These are phyloP conservation scores for Ophiocytium majus DNA, from an alignment of 352 stramenopile genomes.

Conservation along the genomic window DNA sequence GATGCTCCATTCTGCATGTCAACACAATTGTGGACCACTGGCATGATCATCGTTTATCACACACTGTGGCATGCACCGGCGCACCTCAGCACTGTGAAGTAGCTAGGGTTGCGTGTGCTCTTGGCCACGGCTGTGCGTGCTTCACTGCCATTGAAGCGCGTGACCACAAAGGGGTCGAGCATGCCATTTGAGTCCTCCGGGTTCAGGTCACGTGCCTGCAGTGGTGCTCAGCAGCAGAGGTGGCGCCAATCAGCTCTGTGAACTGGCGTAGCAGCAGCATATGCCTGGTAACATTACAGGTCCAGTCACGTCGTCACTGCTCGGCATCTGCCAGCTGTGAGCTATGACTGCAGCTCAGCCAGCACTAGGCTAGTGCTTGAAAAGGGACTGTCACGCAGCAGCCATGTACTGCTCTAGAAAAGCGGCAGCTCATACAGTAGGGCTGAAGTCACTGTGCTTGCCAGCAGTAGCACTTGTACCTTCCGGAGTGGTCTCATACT, in stretches of 20 bases:
- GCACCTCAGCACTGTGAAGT: neutral
- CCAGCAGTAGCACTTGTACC: too few relatives aligned
- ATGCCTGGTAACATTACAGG: too few relatives aligned
- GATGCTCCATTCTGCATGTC: neutral
- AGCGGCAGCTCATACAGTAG: too few relatives aligned
- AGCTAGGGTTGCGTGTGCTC: neutral
- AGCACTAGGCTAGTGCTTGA: neutral
- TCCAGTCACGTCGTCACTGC: neutral
- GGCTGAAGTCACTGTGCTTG: too few relatives aligned
- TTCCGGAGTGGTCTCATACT: too few relatives aligned
- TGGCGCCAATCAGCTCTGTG: neutral
- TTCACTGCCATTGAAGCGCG: neutral
- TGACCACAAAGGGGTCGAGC: neutral
- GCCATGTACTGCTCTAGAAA: too few relatives aligned
- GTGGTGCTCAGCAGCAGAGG: neutral
- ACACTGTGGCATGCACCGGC: neutral
- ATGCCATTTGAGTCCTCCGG: neutral
- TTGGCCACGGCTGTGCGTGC: neutral
- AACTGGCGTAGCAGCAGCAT: too few relatives aligned
- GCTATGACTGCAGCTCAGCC: neutral
- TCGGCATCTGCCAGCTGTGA: neutral
- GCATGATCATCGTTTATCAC: neutral
- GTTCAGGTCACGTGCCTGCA: slow-evolving; percentile 16
- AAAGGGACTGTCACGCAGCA: neutral
- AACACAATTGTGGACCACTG: neutral